Percentiles rank a stretch among this genome's conserved stretches.
Evolutionary conservation across 768 basidiomycete species (phyloP).

Genomic region (Podaxis sp.): DNA sequence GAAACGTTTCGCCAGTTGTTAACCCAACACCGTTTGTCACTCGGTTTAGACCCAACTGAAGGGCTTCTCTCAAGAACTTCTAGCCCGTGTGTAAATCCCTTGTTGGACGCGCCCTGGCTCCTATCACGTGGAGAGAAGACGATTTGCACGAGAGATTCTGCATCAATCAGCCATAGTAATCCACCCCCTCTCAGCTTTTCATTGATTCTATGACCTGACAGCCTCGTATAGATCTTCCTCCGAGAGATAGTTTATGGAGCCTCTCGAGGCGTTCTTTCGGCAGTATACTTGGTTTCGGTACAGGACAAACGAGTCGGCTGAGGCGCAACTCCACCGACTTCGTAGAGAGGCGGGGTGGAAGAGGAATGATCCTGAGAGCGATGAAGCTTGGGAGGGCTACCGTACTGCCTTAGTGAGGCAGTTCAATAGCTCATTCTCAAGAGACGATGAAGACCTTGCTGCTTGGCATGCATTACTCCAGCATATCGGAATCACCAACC

Average conservation of each 20-base stretch:
- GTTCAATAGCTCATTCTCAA: slow-evolving; percentile 34
- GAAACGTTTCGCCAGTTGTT: neutral
- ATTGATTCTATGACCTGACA: too few relatives aligned
- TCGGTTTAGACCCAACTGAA: neutral
- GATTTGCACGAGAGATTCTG: neutral
- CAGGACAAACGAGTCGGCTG: slow-evolving; percentile 17
- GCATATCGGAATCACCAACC: slow-evolving; percentile 25
- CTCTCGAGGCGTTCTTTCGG: slow-evolving; percentile 21
- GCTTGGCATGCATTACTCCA: slow-evolving; percentile 29
- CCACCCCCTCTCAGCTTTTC: neutral
- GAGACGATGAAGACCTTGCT: slow-evolving; percentile 25
- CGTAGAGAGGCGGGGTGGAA: slow-evolving; percentile 19
- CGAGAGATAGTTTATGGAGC: neutral
- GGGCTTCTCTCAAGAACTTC: neutral
- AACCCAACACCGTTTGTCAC: neutral
- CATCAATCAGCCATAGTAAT: neutral
- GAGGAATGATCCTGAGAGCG: neutral
- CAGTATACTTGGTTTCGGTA: slow-evolving; percentile 22
- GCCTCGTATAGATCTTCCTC: neutral
- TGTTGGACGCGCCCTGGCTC: neutral
- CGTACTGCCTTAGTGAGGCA: slow-evolving; percentile 27
- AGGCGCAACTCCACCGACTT: slow-evolving; percentile 27
- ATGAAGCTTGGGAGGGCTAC: slow-evolving; percentile 21
- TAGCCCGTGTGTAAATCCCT: neutral
- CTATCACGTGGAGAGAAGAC: neutral